Evolutionary conservation across 805 yeast species (phyloP), one percentile per base, ranked within the genome.

Genomic region (Blastobotrys robertii): DNA sequence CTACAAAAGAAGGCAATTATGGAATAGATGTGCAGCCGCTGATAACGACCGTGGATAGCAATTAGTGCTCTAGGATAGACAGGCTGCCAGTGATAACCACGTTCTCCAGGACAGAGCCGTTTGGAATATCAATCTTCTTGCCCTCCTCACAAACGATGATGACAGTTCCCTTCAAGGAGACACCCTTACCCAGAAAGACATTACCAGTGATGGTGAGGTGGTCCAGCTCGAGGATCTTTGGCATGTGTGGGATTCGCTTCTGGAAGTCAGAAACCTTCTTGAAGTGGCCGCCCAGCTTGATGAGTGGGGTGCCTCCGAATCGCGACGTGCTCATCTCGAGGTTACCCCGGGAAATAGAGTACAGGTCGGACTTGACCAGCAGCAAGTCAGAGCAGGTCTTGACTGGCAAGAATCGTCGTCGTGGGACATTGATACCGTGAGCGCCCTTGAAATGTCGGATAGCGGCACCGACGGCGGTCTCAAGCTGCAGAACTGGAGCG

Each of bases 391-490:
- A 87, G 65, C 92, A 86, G 13, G 98, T 92, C 73, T 92, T 92
- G 56, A 92, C 98, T 11, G 98, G 98, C 69, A 92, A 75, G 76
- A 92, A 92, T 63, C 98, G 81, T 34, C 95, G 77, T 72, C 98
- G 85, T 67, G 98, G 97, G 32, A 92, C 98, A 57, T 87, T 95
- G 55, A 92, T 94, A 68, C 98, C 98, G 58, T 86, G 95, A 28
- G 97, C 96, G 56, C 85, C 84, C 52, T 81, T 73, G 68, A 92
- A 92, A 68, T 88, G 90, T 68, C 95, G 84, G 62, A 92, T 92
- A 38, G 97, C 97, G 33, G 98, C 97, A 72, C 98, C 98, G 55
- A 86, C 95, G 25, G 98, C 98, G 40, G 98, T 92, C 73, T 92
- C 98, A 61, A 92, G 78, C 70, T 90, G 98, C 59, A 90, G 69